Evolutionary conservation across 768 basidiomycete genomes (phyloP).

Genomic region (Pisolithus albus): DNA sequence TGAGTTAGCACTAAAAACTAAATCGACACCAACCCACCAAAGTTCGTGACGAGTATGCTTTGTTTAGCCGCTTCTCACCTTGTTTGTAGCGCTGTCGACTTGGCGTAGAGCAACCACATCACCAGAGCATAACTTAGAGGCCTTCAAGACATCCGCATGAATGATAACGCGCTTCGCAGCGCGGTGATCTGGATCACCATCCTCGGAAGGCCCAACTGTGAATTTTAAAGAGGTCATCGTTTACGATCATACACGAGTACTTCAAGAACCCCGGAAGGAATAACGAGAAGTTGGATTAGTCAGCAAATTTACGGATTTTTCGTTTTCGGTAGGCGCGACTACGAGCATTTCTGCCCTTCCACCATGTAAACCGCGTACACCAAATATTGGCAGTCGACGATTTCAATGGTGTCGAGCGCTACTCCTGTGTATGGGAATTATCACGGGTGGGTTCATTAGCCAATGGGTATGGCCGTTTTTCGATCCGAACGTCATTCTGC

Average conservation of each 20-base stretch:
- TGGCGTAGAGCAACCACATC: conserved; percentile 56
- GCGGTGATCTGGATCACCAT: conserved; percentile 37
- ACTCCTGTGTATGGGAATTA: conserved; percentile 65
- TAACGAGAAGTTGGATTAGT: not conserved
- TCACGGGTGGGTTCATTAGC: conserved; percentile 41
- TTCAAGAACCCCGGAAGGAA: no score
- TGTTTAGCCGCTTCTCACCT: conserved; percentile 26
- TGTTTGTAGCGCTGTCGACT: conserved; percentile 26
- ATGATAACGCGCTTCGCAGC: conserved; percentile 57
- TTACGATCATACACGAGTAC: not conserved
- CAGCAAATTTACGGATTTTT: not conserved
- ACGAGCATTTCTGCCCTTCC: no score
- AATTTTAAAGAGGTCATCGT: conserved; percentile 31
- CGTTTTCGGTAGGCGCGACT: no score
- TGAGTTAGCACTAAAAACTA: conserved; percentile 12
- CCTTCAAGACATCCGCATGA: conserved; percentile 55
- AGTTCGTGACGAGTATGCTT: conserved; percentile 3
- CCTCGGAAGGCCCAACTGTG: conserved; percentile 32
- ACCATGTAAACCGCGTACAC: no score
- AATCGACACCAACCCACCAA: conserved; percentile 2
- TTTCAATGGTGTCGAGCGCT: conserved; percentile 6
- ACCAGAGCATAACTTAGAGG: conserved; percentile 56
- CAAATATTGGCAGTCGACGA: no score
- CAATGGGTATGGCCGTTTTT: not conserved
- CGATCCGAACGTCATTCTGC: not conserved